These are phyloP conservation scores for Crithidia mellificae DNA, from an alignment of 208 protist species.

Conservation along the genomic window DNA sequence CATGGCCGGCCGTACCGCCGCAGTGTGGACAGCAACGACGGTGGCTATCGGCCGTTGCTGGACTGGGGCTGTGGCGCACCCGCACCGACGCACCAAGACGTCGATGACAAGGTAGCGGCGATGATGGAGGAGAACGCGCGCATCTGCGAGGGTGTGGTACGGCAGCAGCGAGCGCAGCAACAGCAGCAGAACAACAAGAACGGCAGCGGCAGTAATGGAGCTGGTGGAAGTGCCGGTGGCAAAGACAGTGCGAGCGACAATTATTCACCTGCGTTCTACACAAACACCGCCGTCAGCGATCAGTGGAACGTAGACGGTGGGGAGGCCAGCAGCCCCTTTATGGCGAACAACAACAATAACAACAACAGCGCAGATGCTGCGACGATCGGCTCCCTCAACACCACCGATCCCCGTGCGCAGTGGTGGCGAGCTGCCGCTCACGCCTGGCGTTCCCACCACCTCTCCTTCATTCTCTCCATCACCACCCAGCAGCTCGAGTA, in stretches of 20 bases:
- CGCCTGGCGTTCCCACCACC: slow-evolving; percentile 64
- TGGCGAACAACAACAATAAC: not conserved
- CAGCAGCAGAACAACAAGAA: slow-evolving; percentile 1
- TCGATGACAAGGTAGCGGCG: slow-evolving; percentile 44
- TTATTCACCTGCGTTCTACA: no score
- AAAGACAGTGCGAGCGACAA: no score
- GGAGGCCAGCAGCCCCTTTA: not conserved
- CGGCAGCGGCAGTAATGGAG: slow-evolving; percentile 8
- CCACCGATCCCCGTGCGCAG: slow-evolving; percentile 50
- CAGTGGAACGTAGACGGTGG: not conserved
- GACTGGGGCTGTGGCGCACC: slow-evolving; percentile 26
- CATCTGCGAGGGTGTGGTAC: slow-evolving; percentile 33
- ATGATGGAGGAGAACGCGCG: slow-evolving; percentile 57
- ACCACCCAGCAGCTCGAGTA: slow-evolving; percentile 73
- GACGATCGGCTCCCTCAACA: slow-evolving; percentile 8
- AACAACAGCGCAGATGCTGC: no score
- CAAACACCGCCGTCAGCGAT: not conserved
- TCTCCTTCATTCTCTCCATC: slow-evolving; percentile 53
- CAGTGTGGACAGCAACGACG: not conserved
- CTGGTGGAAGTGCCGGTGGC: no score
- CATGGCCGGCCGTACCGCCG: not conserved
- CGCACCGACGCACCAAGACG: slow-evolving; percentile 28
- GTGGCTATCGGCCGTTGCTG: not conserved
- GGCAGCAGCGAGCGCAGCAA: slow-evolving; percentile 6
- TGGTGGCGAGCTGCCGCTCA: slow-evolving; percentile 72